phyloP scores from a whole-genome alignment of 768 basidiomycete genomes.

The Tricholoma hemisulphureum region DNA sequence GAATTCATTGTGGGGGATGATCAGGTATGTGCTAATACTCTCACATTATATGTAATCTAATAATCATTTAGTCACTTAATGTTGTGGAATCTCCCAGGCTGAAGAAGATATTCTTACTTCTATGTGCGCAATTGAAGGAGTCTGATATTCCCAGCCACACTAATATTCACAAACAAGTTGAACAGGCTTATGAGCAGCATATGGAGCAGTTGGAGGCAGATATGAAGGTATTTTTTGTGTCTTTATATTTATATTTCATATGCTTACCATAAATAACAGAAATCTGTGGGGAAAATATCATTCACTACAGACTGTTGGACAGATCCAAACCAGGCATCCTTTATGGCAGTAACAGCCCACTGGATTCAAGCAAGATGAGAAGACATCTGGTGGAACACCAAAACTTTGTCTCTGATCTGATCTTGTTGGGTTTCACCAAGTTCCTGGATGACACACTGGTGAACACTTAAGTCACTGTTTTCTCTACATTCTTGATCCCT shows the following conservation, averaged over 20 bases:
- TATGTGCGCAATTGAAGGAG: conserved; percentile 27
- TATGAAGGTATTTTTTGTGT: conserved; percentile 14
- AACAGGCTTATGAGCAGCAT: conserved; percentile 24
- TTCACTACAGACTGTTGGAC: no score
- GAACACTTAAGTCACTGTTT: no score
- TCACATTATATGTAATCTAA: not conserved
- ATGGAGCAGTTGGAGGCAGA: conserved; percentile 16
- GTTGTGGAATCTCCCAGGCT: conserved; percentile 20
- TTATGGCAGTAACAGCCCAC: no score
- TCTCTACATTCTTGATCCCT: no score
- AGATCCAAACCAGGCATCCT: no score
- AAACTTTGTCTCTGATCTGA: no score
- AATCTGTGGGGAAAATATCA: no score
- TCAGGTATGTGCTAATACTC: conserved; percentile 12
- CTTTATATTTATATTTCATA: not conserved
- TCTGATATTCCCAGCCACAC: conserved; percentile 32
- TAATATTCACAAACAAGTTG: conserved; percentile 18
- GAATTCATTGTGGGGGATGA: conserved; percentile 28
- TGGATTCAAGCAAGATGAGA: no score
- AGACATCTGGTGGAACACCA: no score
- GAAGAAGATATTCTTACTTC: conserved; percentile 21
- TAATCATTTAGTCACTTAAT: conserved; percentile 17
- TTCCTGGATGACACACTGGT: no score
- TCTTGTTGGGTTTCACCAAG: no score
- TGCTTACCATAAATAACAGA: conserved; percentile 29